Percentiles rank a stretch among this genome's conserved stretches.
Conservation (phyloP, 1,284 basidiomycete species). For the Fomitopsis pinicola region DNA sequence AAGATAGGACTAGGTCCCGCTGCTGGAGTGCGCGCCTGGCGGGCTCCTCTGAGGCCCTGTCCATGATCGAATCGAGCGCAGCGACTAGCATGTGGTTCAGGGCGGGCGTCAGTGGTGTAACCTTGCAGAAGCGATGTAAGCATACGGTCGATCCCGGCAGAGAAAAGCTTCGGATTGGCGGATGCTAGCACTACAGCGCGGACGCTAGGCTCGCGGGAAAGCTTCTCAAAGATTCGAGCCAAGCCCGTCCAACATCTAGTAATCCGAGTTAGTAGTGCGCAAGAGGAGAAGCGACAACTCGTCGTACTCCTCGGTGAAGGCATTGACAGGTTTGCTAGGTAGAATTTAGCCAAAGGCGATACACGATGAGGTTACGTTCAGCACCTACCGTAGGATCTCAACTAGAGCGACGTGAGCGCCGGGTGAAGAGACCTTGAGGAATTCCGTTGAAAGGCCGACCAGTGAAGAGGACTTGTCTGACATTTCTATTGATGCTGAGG, state of each 20-base stretch:
- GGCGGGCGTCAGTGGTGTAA: background rate
- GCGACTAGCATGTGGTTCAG: slow-evolving; percentile 22
- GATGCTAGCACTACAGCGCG: slow-evolving; percentile 74
- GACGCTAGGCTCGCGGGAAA: slow-evolving; percentile 53
- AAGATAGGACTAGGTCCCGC: slow-evolving; percentile 50
- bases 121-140: slow-evolving; percentile 11
- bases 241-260: slow-evolving; percentile 73
- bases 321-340: slow-evolving; percentile 78
- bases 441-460: slow-evolving; percentile 31
- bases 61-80: slow-evolving; percentile 24
- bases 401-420: slow-evolving; percentile 48
- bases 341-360: background rate
- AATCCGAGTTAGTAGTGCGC: background rate
- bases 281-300: too few species aligned
- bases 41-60: slow-evolving; percentile 34
- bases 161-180: slow-evolving; percentile 66
- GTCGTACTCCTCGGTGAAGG: slow-evolving; percentile 63
- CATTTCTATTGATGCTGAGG: background rate
- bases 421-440: slow-evolving; percentile 52
- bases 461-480: background rate
- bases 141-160: slow-evolving; percentile 79
- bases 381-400: slow-evolving; percentile 52
- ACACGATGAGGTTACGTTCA: too few species aligned
- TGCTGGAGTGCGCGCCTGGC: slow-evolving; percentile 52
- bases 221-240: slow-evolving; percentile 53